Conservation (phyloP, 306 rosid species). For the Acacia crassicarpa region DNA sequence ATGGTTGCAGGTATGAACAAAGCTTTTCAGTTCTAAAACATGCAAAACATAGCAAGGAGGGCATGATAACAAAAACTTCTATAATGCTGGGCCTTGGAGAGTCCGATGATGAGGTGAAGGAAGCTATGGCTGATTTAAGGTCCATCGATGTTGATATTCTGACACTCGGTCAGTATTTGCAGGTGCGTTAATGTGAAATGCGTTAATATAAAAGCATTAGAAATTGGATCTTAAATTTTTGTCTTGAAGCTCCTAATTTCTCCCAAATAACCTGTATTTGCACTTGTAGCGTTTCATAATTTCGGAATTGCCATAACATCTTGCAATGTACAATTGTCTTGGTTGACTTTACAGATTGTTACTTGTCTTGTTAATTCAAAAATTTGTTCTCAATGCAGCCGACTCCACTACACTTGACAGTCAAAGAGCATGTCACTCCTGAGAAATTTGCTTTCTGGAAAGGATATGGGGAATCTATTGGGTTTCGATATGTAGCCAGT, state of each 20-base stretch:
- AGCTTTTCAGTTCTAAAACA: conserved; percentile 80
- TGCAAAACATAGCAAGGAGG: conserved; percentile 76
- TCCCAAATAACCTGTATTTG: conserved; percentile 18
- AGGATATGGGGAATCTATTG: conserved; percentile 92
- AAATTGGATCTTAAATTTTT: conserved; percentile 17
- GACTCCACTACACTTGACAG: conserved; percentile 91
- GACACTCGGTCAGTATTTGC: conserved; percentile 96
- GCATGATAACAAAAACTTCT: conserved; percentile 94
- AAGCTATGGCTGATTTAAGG: conserved; percentile 77
- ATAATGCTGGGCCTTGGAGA: conserved; percentile 99
- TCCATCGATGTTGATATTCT: conserved; percentile 85
- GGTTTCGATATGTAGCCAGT: conserved; percentile 93
- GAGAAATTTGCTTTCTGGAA: conserved; percentile 92
- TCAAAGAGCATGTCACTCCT: conserved; percentile 85
- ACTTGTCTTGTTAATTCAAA: conserved; percentile 6
- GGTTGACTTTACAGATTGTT: conserved; percentile 8
- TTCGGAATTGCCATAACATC: conserved; percentile 13
- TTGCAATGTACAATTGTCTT: neutral
- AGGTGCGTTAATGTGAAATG: conserved; percentile 53
- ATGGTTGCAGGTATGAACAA: conserved; percentile 73
- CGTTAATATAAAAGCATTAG: conserved; percentile 13
- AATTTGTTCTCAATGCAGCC: conserved; percentile 66
- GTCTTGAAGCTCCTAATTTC: neutral
- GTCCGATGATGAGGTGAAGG: conserved; percentile 83
- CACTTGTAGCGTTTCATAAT: neutral